Percentiles rank a stretch among this genome's conserved stretches.
Evolutionary conservation across 164 flowering plant species (phyloP).

Genomic region (Magnolia officinalis): DNA sequence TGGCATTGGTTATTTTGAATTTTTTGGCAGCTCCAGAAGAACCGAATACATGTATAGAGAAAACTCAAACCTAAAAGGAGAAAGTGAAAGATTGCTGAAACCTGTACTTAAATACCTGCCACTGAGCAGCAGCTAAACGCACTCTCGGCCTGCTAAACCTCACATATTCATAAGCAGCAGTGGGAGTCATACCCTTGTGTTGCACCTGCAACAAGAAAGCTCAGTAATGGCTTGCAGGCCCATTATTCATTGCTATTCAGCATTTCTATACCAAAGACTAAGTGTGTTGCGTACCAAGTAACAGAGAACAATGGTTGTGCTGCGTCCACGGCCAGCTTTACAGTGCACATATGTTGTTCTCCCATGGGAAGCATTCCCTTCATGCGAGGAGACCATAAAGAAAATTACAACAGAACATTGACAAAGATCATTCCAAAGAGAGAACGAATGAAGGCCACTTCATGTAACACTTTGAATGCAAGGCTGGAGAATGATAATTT

Average conservation of each 20-base stretch:
- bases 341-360: slow-evolving; percentile 86
- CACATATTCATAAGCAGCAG: slow-evolving; percentile 59
- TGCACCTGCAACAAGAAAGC: slow-evolving; percentile 41
- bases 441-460: neutral
- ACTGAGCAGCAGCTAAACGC: slow-evolving; percentile 75
- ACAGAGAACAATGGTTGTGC: slow-evolving; percentile 88
- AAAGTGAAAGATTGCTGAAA: slow-evolving; percentile 3
- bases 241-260: neutral
- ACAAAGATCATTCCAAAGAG: neutral
- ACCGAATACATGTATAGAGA: neutral
- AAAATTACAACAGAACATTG: neutral
- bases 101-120: slow-evolving; percentile 52
- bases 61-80: neutral
- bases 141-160: slow-evolving; percentile 78
- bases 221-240: neutral
- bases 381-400: neutral
- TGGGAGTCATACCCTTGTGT: slow-evolving; percentile 78
- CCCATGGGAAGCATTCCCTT: slow-evolving; percentile 49
- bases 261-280: neutral
- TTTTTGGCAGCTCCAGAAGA: neutral
- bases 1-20: neutral
- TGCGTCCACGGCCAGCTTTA: slow-evolving; percentile 94
- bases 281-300: slow-evolving; percentile 55
- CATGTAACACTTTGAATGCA: neutral
- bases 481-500: neutral